phyloP scores from a whole-genome alignment of 176 grass and related monocot genomes.

The Echinochloa phyllopogon region DNA sequence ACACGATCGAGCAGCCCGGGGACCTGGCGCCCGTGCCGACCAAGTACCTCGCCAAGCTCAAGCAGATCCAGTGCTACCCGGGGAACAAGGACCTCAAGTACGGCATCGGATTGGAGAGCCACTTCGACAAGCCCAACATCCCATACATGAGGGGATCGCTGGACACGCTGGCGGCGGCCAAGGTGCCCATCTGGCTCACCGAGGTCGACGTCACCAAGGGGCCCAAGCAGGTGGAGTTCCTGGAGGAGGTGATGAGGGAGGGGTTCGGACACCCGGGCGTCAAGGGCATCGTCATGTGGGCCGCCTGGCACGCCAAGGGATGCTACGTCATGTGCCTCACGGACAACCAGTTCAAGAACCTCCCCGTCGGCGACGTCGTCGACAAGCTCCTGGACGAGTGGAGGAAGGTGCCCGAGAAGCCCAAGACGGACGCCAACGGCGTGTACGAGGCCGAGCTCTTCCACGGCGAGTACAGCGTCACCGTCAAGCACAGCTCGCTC shows the following conservation, averaged over 20 bases:
- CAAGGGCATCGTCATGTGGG: slow-evolving; percentile 76
- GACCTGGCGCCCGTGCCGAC: slow-evolving; percentile 48
- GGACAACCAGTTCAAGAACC: slow-evolving; percentile 72
- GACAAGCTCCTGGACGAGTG: slow-evolving; percentile 68
- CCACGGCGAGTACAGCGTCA: slow-evolving; percentile 65
- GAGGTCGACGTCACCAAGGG: slow-evolving; percentile 68
- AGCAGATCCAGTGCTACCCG: slow-evolving; percentile 45
- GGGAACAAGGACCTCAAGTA: slow-evolving; percentile 40
- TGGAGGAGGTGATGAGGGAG: slow-evolving; percentile 79
- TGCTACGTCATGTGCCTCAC: slow-evolving; percentile 84
- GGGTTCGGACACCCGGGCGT: slow-evolving; percentile 62
- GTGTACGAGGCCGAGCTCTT: slow-evolving; percentile 53
- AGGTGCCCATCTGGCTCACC: slow-evolving; percentile 83
- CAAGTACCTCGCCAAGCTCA: slow-evolving; percentile 69
- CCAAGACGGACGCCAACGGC: slow-evolving; percentile 53
- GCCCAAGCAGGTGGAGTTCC: slow-evolving; percentile 46
- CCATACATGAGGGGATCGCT: slow-evolving; percentile 70
- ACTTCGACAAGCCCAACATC: slow-evolving; percentile 70
- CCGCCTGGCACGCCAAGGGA: slow-evolving; percentile 56
- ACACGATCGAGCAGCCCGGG: slow-evolving; percentile 61
- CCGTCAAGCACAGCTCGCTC: slow-evolving; percentile 40
- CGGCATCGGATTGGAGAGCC: slow-evolving; percentile 73
- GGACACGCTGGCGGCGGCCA: slow-evolving; percentile 63
- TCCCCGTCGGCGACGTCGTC: slow-evolving; percentile 50
- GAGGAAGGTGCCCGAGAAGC: slow-evolving; percentile 30